Evolutionary conservation across 2,329 filamentous ascomycete species (phyloP).

Genomic region (Achaetomium macrosporum): DNA sequence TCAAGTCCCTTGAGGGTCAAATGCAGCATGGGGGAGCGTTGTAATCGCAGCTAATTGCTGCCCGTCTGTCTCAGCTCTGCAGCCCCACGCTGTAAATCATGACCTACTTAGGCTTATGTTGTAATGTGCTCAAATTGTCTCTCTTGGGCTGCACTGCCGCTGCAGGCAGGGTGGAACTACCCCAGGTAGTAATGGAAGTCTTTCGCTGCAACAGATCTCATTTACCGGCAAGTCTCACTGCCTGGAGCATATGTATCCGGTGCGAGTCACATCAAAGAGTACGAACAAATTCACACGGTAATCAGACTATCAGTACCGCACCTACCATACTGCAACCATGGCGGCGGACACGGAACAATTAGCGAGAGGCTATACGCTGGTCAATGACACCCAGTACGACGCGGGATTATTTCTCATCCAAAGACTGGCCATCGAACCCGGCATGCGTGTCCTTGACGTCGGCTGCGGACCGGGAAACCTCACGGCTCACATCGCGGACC

Average conservation of each 20-base stretch:
- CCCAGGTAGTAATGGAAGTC: too few relatives aligned
- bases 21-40: background rate
- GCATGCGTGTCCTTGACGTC: slow-evolving; percentile 5
- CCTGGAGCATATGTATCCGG: too few relatives aligned
- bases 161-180: background rate
- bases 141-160: background rate
- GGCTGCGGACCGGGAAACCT: slow-evolving; percentile 6
- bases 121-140: background rate
- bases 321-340: background rate
- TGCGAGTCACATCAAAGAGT: too few relatives aligned
- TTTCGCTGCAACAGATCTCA: background rate
- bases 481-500: background rate
- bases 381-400: background rate
- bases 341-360: background rate
- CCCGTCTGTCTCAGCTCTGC: background rate
- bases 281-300: too few relatives aligned
- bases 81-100: background rate
- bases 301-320: too few relatives aligned
- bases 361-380: background rate
- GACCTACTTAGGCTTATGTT: background rate
- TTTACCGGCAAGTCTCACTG: too few relatives aligned
- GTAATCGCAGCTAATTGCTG: background rate
- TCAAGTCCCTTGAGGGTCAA: too few relatives aligned
- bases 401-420: slow-evolving; percentile 1
- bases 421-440: background rate